phyloP scores from a whole-genome alignment of 352 stramenopile species.

The Globisporangium polare region DNA sequence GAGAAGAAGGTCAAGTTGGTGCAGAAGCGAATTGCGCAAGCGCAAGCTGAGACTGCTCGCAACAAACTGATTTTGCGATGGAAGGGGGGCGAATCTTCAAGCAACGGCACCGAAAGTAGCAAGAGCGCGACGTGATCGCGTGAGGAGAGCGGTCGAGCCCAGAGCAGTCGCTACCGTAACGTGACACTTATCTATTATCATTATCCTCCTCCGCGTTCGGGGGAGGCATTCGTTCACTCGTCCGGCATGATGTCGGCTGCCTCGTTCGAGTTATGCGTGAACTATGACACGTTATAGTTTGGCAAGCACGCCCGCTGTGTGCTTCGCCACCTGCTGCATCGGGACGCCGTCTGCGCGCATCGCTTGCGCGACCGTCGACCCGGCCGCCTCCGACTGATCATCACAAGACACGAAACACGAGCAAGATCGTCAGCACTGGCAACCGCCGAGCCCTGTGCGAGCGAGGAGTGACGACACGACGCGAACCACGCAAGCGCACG shows the following conservation, averaged over 20 bases:
- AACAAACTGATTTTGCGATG: constrained; percentile 44
- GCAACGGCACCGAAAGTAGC: not conserved
- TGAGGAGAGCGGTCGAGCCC: not conserved
- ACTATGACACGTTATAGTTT: constrained; percentile 54
- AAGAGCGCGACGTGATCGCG: not conserved
- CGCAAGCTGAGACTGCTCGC: constrained; percentile 34
- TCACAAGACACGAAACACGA: not conserved
- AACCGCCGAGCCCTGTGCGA: not conserved
- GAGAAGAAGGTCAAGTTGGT: constrained; percentile 61
- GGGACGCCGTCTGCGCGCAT: constrained; percentile 68
- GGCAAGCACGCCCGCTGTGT: constrained; percentile 65
- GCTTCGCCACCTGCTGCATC: constrained; percentile 68
- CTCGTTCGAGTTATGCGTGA: no score
- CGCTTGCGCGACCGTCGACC: constrained; percentile 50
- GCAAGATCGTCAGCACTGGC: not conserved
- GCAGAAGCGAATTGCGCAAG: constrained; percentile 39
- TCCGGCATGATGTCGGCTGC: no score
- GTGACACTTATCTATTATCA: constrained; percentile 9
- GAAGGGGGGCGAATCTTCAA: constrained; percentile 22
- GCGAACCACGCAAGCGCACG: not conserved
- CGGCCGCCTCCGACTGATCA: constrained; percentile 55
- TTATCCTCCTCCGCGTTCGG: not conserved
- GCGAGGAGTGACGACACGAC: not conserved
- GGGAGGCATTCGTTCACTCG: no score
- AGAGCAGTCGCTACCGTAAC: not conserved